Base-by-base conservation (phyloP, 1,284 basidiomycete species). In the Melampsora medusae region DNA sequence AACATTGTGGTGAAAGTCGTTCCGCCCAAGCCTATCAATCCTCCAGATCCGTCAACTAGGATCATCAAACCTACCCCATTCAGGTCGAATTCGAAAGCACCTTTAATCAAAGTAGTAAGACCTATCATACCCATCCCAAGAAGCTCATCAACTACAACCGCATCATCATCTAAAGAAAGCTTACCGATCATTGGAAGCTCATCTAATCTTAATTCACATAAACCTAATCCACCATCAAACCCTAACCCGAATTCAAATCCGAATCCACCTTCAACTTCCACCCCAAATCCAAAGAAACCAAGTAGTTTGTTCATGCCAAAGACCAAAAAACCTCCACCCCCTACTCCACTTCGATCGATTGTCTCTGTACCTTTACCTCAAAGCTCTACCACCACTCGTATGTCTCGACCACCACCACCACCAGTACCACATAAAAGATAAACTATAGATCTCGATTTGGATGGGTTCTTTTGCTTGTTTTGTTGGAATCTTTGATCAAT, bases 301-400 rank as follows among this genome's bases (percentile, higher is more conserved):
- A 19, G 22, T 31, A 33, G 61, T 64, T 35, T 64, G 4, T 64
- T 64, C 19, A 64, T 64, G 61, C 61, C 61, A 4, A 64, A 64
- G n/a, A n/a, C 61, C 0, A 64, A 64, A 35, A 64, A 64, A 33
- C 61, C 25, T 7, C 61, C 35, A 35, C 53, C 53, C 4, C 53
- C 53, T 59, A 28, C 53, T 59, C 53, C 53, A 6, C 28, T 28
- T 10, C 7, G 53, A 22, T 59, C 53, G 19, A 22, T 59, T 10
- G 19, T 59, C 14, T 59, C 53, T 4, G 19, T 59, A 10, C 53
- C 53, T 28, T 10, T 28, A 22, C 7, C 7, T 10, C 9, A n/a
- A 28, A 22, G n/a, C 14, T 22, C n/a, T 9, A 14, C 53, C 22
- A 10, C 53, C 9, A 59, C 28, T 28, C 53, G 53, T 22, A 59